Evolutionary conservation across 768 basidiomycete genomes (phyloP).

Genomic region (Phanerodontia chrysosporium): DNA sequence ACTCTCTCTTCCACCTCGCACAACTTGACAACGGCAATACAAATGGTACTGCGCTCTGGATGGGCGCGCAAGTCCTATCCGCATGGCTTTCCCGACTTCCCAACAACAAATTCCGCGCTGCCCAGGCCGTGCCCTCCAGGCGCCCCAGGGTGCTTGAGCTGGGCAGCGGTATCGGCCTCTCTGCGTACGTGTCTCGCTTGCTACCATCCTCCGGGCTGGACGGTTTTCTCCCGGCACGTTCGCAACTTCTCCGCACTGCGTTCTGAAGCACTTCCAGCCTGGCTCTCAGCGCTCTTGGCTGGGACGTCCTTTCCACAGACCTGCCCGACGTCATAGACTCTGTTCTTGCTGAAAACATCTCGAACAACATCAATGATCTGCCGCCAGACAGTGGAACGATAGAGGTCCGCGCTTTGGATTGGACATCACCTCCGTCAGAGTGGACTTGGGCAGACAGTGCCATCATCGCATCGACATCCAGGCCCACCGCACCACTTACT

Average conservation of each 20-base stretch:
- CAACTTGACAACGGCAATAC: conserved; percentile 60
- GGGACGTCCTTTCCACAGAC: conserved; percentile 77
- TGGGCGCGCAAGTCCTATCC: conserved; percentile 73
- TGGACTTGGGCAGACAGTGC: conserved; percentile 48
- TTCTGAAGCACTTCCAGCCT: conserved; percentile 37
- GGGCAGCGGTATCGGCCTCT: conserved; percentile 79
- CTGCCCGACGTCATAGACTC: conserved; percentile 55
- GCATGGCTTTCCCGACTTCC: conserved; percentile 48
- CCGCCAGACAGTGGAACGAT: conserved; percentile 40
- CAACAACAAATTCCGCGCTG: conserved; percentile 18
- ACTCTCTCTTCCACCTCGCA: conserved; percentile 39
- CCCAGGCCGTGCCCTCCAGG: conserved; percentile 9
- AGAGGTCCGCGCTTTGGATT: conserved; percentile 65
- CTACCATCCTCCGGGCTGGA: neutral
- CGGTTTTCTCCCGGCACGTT: neutral
- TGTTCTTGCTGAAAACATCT: conserved; percentile 63
- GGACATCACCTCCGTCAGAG: conserved; percentile 50
- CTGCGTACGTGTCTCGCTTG: conserved; percentile 47
- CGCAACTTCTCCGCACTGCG: neutral
- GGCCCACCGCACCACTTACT: conserved; percentile 2
- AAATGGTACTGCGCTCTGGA: conserved; percentile 84
- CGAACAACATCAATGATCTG: conserved; percentile 35
- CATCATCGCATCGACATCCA: conserved; percentile 11
- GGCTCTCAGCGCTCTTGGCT: conserved; percentile 62
- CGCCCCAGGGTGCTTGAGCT: conserved; percentile 61